phyloP scores from a whole-genome alignment of 2,329 filamentous ascomycete species.

The Arthrocladium fulminans region DNA sequence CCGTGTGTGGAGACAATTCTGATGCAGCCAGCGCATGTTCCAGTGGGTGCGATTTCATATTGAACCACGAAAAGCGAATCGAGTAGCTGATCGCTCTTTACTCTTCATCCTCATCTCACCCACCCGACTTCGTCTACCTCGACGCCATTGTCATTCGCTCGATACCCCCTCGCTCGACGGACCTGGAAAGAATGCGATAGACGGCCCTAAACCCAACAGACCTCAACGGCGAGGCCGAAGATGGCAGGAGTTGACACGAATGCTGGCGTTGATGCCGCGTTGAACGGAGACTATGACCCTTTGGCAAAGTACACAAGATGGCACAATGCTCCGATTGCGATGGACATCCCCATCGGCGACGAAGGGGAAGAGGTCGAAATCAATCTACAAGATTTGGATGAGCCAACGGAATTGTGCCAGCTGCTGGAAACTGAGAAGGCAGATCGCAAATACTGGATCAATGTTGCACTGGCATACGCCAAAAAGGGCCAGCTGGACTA shows the following conservation, averaged over 20 bases:
- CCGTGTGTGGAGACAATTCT: too few relatives aligned
- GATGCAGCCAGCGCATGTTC: too few relatives aligned
- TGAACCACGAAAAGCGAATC: too few relatives aligned
- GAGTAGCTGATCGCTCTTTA: too few relatives aligned
- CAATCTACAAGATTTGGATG: constrained; percentile 82
- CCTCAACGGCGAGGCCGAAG: not conserved
- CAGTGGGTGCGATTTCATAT: too few relatives aligned
- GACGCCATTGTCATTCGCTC: too few relatives aligned
- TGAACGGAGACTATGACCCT: constrained; percentile 8
- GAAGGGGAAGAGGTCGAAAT: constrained; percentile 75
- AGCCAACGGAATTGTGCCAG: constrained; percentile 88
- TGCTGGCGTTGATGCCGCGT: not conserved
- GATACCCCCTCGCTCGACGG: not conserved
- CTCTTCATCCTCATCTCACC: too few relatives aligned
- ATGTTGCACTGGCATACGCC: constrained; percentile 91
- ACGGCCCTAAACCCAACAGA: not conserved
- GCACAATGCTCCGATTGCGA: constrained; percentile 40
- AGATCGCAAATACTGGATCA: constrained; percentile 91
- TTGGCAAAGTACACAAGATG: constrained; percentile 6
- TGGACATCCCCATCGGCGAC: constrained; percentile 57
- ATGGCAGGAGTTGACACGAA: constrained; percentile 1
- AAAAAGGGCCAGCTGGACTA: constrained; percentile 92
- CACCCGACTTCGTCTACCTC: too few relatives aligned
- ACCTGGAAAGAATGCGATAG: constrained; percentile 1
- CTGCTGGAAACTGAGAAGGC: constrained; percentile 90